Conservation (phyloP, 1,284 basidiomycete species). For the Irpex sp. region DNA sequence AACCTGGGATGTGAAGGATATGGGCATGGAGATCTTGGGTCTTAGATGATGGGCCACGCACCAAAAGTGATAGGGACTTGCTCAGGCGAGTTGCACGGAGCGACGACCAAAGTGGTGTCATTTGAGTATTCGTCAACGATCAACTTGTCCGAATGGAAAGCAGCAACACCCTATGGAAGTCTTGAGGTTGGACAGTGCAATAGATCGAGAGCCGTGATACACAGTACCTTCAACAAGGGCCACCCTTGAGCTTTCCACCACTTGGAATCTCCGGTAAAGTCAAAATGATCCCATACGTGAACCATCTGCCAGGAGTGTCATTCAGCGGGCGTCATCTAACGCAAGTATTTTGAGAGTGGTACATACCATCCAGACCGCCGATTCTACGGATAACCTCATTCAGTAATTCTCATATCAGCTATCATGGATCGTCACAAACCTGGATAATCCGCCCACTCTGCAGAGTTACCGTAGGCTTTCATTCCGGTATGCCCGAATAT, state of each 20-base stretch:
- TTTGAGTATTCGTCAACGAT: slow-evolving; percentile 71
- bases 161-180: slow-evolving; percentile 60
- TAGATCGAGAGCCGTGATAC: not conserved
- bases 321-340: not conserved
- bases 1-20: slow-evolving; percentile 49
- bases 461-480: slow-evolving; percentile 65
- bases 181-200: not conserved
- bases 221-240: slow-evolving; percentile 71
- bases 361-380: slow-evolving; percentile 78
- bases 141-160: slow-evolving; percentile 78
- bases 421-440: slow-evolving; percentile 46
- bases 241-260: slow-evolving; percentile 82
- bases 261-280: slow-evolving; percentile 69
- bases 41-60: slow-evolving; percentile 31
- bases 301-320: slow-evolving; percentile 61
- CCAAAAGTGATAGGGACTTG: slow-evolving; percentile 77
- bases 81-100: slow-evolving; percentile 83
- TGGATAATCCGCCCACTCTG: slow-evolving; percentile 77
- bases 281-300: slow-evolving; percentile 84
- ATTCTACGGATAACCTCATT: slow-evolving; percentile 45
- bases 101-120: slow-evolving; percentile 74
- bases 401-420: not conserved
- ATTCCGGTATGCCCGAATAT: slow-evolving; percentile 84
- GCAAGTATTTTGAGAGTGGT: not conserved
- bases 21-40: too few species aligned